phyloP scores from a whole-genome alignment of 371 early-diverging fungal species.

The Entomophthora muscae region DNA sequence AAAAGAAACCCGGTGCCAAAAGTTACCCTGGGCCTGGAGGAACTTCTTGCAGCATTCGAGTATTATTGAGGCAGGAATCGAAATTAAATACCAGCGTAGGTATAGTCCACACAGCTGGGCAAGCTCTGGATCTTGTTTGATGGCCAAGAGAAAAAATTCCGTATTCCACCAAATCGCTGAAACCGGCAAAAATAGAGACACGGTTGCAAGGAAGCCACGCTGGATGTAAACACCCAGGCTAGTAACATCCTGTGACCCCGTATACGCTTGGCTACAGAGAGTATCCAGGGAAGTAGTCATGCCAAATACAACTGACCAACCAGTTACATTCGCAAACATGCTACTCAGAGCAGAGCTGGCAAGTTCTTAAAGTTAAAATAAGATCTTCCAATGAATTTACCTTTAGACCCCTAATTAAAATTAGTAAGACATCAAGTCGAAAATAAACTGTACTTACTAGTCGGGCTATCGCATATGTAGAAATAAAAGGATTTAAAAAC shows the following conservation, averaged over 20 bases:
- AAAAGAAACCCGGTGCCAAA: neutral
- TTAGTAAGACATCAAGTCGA: neutral
- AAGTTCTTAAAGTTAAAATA: conserved; percentile 8
- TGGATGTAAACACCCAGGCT: conserved; percentile 68
- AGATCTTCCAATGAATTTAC: neutral
- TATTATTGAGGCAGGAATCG: conserved; percentile 50
- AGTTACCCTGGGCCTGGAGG: conserved; percentile 48
- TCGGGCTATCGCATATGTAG: neutral
- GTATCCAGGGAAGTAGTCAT: conserved; percentile 73
- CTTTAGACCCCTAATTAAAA: conserved; percentile 1
- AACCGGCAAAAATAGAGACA: conserved; percentile 48
- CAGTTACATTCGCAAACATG: conserved; percentile 58
- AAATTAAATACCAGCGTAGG: conserved; percentile 40
- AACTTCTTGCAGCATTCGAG: conserved; percentile 66
- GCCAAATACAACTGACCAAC: conserved; percentile 61
- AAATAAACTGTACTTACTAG: neutral
- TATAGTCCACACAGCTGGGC: conserved; percentile 32
- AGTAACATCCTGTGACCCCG: conserved; percentile 46
- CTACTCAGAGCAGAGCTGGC: conserved; percentile 11
- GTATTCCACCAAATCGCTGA: conserved; percentile 56
- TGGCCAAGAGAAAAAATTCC: conserved; percentile 23
- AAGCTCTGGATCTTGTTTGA: conserved; percentile 34
- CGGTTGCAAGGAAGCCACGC: conserved; percentile 50
- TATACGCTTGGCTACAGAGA: conserved; percentile 71
- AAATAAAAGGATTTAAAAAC: conserved; percentile 1